Percentiles rank a stretch among this genome's conserved stretches.
Conservation (phyloP, 1,284 basidiomycete species). For the Erythrobasidium hasegawianum region DNA sequence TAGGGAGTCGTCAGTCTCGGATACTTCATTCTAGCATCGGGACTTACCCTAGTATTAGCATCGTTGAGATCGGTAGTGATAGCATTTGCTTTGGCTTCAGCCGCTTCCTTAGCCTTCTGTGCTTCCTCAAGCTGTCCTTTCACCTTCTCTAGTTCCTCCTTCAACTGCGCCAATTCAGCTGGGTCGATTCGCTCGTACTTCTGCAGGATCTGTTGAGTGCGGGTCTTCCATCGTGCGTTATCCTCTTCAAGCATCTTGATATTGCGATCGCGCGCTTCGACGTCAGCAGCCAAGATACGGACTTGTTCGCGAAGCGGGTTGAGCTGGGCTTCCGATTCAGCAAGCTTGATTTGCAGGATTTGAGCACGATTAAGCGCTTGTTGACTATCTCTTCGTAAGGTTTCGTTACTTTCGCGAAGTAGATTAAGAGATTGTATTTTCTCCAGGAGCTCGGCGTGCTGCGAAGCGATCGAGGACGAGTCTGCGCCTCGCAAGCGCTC, state of each 20-base stretch:
- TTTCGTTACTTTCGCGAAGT: conserved; percentile 80
- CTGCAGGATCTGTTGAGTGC: conserved; percentile 71
- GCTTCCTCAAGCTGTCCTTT: conserved; percentile 25
- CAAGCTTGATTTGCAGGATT: conserved; percentile 63
- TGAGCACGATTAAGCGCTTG: conserved; percentile 62
- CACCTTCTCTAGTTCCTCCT: conserved; percentile 60
- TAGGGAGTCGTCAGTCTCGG: not conserved
- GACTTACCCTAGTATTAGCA: conserved; percentile 21
- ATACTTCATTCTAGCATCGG: not conserved
- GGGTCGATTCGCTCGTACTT: conserved; percentile 89
- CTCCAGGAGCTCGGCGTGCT: conserved; percentile 79
- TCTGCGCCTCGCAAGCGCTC: conserved; percentile 69
- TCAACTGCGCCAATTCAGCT: conserved; percentile 74
- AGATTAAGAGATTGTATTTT: conserved; percentile 83
- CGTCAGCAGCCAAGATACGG: conserved; percentile 65
- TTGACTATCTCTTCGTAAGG: conserved; percentile 72
- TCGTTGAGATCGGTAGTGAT: conserved; percentile 26
- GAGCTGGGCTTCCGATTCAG: conserved; percentile 59
- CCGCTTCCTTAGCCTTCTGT: conserved; percentile 12
- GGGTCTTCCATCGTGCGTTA: conserved; percentile 75
- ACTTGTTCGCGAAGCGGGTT: conserved; percentile 72
- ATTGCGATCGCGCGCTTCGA: conserved; percentile 66
- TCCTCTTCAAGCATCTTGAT: conserved; percentile 71
- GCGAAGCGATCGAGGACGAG: conserved; percentile 63
- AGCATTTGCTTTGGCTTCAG: conserved; percentile 11